Evolutionary conservation across 2,329 filamentous ascomycete genomes (phyloP).

Genomic region (Claviceps sp.): DNA sequence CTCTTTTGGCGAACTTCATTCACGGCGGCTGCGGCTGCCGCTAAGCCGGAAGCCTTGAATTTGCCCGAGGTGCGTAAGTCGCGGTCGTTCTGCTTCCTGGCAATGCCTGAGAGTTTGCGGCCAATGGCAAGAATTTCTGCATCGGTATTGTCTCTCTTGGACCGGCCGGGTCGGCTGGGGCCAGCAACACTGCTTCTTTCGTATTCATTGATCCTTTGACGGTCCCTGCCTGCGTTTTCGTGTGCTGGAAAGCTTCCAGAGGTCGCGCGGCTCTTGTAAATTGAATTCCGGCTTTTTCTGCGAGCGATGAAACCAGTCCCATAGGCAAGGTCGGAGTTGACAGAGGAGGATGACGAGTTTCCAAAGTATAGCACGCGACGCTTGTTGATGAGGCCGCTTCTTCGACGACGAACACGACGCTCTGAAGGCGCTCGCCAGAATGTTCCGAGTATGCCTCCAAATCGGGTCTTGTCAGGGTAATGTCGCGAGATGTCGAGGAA

Average conservation of each 20-base stretch:
- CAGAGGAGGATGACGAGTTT: slow-evolving; percentile 53
- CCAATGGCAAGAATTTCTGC: slow-evolving; percentile 45
- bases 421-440: slow-evolving; percentile 53
- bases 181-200: not conserved
- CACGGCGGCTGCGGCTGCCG: slow-evolving; percentile 27
- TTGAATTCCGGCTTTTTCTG: slow-evolving; percentile 16
- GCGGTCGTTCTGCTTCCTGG: slow-evolving; percentile 35
- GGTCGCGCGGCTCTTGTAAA: not conserved
- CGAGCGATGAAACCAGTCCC: slow-evolving; percentile 44
- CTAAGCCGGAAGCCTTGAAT: slow-evolving; percentile 12
- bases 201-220: not conserved
- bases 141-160: slow-evolving; percentile 30
- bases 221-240: not conserved
- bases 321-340: slow-evolving; percentile 57
- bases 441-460: slow-evolving; percentile 42
- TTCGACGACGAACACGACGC: slow-evolving; percentile 27
- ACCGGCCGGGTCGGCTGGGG: slow-evolving; percentile 2
- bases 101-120: slow-evolving; percentile 38
- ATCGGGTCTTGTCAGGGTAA: slow-evolving; percentile 30
- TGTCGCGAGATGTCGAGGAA: slow-evolving; percentile 53
- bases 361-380: slow-evolving; percentile 43
- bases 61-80: slow-evolving; percentile 29
- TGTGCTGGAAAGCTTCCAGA: slow-evolving; percentile 1
- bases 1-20: slow-evolving; percentile 27
- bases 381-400: slow-evolving; percentile 30